Base-by-base conservation (phyloP, 441 rosid genomes). In the Isatis lusitanica region DNA sequence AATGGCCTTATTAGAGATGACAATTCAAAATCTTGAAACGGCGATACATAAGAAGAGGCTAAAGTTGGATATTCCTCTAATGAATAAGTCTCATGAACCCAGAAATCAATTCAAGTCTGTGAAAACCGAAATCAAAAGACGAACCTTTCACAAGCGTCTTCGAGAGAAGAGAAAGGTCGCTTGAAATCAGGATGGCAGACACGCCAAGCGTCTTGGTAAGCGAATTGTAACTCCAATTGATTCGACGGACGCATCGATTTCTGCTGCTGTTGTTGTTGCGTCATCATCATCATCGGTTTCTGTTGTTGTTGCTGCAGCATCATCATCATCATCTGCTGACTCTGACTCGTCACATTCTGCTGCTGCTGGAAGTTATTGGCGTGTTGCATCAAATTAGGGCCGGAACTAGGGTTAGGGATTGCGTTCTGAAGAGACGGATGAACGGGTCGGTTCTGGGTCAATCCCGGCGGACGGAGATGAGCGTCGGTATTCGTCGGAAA, bases 101-200 rank as follows among this genome's bases (percentile, higher is more conserved):
- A 56, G 7, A 44, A 57, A 11, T 26, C 6, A 53, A 44, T 42
- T 63, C 10, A 30, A 30, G 40, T 52, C 5, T 2, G 11, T 4
- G 55, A 33, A 26, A 43, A 24, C 0, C 13, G 33, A 30, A 44
- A 44, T 44, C 0, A 43, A 50, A 26, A 43, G 7, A 52, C 78
- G 60, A 76, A 93, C 99, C 99, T 94, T 82, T 92, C 97, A 70
- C 98, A 95, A 42, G 96, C 99, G 68, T 93, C 97, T 70, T 93
- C 97, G 7, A 95, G 91, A 3, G 95, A 90, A 42, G 88, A 40
- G 74, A 95, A 91, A 2, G 98, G 97, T 10, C 92, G 88, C 68
- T 91, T 95, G 70, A 86, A 84, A 74, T 91, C 98, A 3, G 97
- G 98, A 70, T 91, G 88, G 71, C 99, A 95, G 48, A 95, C 92